These are phyloP conservation scores for Phanerochaete sordida DNA, from an alignment of 768 basidiomycete genomes.

Conservation along the genomic window DNA sequence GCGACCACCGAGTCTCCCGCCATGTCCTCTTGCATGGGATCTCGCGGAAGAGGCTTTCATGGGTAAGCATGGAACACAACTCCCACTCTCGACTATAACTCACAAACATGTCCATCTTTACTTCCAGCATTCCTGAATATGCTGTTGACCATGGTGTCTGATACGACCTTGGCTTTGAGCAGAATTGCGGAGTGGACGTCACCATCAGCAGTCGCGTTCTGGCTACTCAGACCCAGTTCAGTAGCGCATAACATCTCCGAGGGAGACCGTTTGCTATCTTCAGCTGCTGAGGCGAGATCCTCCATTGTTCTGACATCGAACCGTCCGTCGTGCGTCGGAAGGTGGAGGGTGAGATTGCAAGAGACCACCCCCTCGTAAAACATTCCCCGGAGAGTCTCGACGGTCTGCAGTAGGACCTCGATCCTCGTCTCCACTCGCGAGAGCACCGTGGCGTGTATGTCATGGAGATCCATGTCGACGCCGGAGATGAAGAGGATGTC, in stretches of 20 bases:
- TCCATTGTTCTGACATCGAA: background rate
- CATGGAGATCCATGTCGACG: background rate
- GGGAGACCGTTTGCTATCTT: background rate
- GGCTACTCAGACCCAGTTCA: background rate
- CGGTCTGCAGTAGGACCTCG: background rate
- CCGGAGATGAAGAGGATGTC: background rate
- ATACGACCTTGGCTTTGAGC: background rate
- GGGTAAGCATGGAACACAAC: too few species aligned
- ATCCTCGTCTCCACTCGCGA: background rate
- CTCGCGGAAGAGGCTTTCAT: too few species aligned
- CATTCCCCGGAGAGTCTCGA: background rate
- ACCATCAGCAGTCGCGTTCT: background rate
- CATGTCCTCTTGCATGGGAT: too few species aligned
- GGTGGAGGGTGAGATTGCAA: background rate
- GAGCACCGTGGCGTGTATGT: background rate
- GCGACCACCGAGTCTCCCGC: too few species aligned
- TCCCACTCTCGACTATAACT: too few species aligned
- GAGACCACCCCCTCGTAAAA: background rate
- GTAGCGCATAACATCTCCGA: background rate
- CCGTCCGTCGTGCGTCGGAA: background rate
- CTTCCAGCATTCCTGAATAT: too few species aligned
- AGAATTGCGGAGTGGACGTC: background rate
- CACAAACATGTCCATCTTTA: too few species aligned
- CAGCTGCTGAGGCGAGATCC: background rate
- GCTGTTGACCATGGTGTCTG: background rate